Evolutionary conservation across 106 monocot species (phyloP).

Genomic region (Amphibolis antarctica): DNA sequence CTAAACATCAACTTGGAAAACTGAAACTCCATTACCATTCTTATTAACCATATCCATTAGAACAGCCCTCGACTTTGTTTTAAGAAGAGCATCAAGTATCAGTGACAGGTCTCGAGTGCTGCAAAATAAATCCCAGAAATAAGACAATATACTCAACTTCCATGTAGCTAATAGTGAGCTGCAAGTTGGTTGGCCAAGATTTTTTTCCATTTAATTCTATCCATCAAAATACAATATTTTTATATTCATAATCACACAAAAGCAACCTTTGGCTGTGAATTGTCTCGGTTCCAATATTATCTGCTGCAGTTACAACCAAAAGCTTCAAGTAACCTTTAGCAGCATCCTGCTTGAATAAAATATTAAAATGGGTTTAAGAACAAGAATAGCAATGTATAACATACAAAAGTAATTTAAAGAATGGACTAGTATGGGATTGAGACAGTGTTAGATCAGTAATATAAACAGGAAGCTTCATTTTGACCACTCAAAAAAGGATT

Average conservation of each 20-base stretch:
- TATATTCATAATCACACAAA: background rate
- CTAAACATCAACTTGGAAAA: slow-evolving; percentile 1
- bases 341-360: slow-evolving; percentile 54
- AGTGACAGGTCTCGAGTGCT: slow-evolving; percentile 85
- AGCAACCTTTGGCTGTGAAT: slow-evolving; percentile 36
- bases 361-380: slow-evolving; percentile 7
- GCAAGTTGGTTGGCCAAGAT: too few species aligned
- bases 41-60: slow-evolving; percentile 78
- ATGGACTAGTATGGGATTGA: too few species aligned
- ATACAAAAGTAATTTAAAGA: too few species aligned
- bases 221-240: too few species aligned
- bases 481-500: too few species aligned
- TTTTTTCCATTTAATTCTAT: too few species aligned
- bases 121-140: slow-evolving; percentile 14
- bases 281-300: slow-evolving; percentile 45
- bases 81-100: slow-evolving; percentile 91
- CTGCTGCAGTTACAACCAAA: slow-evolving; percentile 75
- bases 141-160: background rate
- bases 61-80: slow-evolving; percentile 73
- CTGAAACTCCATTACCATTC: slow-evolving; percentile 42
- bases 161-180: background rate
- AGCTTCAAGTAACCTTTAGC: slow-evolving; percentile 94
- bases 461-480: too few species aligned
- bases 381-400: background rate
- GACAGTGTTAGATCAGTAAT: too few species aligned